Percentiles rank a stretch among this genome's conserved stretches.
These are phyloP conservation scores for Fusarium redolens DNA, from an alignment of 2,329 filamentous ascomycete genomes.

Conservation along the genomic window DNA sequence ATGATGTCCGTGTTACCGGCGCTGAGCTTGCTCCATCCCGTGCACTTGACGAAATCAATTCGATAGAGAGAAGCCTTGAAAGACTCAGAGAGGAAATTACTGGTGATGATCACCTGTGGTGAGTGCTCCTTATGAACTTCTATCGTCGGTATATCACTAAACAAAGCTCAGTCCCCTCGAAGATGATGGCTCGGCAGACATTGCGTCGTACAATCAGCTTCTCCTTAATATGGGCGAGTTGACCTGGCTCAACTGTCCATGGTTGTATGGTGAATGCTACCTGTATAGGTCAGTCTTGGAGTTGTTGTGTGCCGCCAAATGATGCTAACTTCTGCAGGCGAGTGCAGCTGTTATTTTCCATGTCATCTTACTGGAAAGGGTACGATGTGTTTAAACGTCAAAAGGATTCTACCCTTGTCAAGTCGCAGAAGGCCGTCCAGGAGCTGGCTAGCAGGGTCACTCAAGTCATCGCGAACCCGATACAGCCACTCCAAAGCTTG, in stretches of 20 bases:
- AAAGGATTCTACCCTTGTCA: neutral
- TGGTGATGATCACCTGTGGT: neutral
- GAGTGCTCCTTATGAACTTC: neutral
- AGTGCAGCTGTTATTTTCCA: slow-evolving; percentile 3
- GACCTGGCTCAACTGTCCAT: slow-evolving; percentile 8
- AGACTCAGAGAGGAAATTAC: neutral
- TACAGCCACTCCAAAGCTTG: neutral
- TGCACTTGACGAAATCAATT: neutral
- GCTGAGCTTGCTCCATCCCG: neutral
- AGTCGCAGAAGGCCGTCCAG: neutral
- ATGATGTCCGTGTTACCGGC: neutral
- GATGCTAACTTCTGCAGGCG: neutral
- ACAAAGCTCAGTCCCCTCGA: neutral
- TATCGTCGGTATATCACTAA: neutral
- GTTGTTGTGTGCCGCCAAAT: rapidly evolving
- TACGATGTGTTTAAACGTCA: slow-evolving; percentile 6
- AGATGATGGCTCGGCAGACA: neutral
- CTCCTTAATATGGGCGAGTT: neutral
- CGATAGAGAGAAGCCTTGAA: neutral
- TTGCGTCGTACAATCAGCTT: neutral
- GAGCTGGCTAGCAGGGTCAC: neutral
- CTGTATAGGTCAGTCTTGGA: neutral
- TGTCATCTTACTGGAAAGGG: neutral
- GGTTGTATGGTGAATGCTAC: slow-evolving; percentile 18
- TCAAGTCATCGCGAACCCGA: neutral